Evolutionary conservation across 2,329 filamentous ascomycete genomes (phyloP).

Genomic region (Grosmannia penicillata): DNA sequence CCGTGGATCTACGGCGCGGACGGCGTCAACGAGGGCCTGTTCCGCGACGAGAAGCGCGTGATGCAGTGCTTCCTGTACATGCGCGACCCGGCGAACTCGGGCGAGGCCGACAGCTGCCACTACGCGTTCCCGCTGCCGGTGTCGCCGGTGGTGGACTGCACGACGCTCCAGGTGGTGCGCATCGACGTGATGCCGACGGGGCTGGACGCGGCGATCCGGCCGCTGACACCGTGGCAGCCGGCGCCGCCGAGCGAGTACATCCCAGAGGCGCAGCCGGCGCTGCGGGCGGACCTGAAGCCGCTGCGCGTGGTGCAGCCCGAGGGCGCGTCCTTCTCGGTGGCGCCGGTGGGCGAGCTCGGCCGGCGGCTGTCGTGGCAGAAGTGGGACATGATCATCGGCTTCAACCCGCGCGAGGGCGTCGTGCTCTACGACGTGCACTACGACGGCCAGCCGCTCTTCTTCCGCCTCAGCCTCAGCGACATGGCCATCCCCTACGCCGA

Average conservation of each 20-base stretch:
- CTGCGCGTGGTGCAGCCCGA: conserved; percentile 20
- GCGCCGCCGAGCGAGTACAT: conserved; percentile 18
- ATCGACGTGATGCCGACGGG: conserved; percentile 27
- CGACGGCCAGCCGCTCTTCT: conserved; percentile 48
- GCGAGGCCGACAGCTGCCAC: conserved; percentile 47
- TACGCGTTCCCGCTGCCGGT: conserved; percentile 38
- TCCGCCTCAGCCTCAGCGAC: conserved; percentile 53
- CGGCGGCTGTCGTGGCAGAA: conserved; percentile 43
- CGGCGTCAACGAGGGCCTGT: conserved; percentile 16
- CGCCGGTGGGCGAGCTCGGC: conserved; percentile 17
- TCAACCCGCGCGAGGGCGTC: conserved; percentile 55
- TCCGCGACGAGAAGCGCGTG: conserved; percentile 4
- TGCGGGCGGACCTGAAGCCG: conserved; percentile 36
- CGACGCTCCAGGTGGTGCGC: conserved; percentile 26
- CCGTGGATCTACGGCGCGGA: conserved; percentile 50
- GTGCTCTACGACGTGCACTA: conserved; percentile 58
- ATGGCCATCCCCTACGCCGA: conserved; percentile 55
- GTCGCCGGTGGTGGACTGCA: conserved; percentile 39
- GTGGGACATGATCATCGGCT: conserved; percentile 55
- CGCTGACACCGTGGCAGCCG: conserved; percentile 22
- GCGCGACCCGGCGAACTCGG: conserved; percentile 50
- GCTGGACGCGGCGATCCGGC: conserved; percentile 29
- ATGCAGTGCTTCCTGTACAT: conserved; percentile 55
- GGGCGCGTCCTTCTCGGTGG: conserved; percentile 27
- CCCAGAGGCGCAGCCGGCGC: conserved; percentile 20